Conservation (phyloP, 768 basidiomycete genomes). For the Termitomyces titanicus region DNA sequence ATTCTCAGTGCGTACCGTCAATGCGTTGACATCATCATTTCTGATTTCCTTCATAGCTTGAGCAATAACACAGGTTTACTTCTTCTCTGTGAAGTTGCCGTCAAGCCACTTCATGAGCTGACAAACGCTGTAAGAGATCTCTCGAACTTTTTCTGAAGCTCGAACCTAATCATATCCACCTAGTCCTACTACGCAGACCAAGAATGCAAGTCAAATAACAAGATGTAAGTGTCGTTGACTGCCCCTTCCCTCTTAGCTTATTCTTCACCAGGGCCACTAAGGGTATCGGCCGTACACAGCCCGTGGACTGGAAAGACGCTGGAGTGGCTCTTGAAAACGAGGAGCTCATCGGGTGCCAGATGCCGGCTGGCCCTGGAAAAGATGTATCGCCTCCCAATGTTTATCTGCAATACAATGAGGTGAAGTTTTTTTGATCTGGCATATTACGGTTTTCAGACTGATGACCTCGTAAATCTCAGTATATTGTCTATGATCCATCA, state of each 20-base stretch:
- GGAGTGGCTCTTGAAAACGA: constrained; percentile 44
- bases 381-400: constrained; percentile 24
- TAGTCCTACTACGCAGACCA: constrained; percentile 48
- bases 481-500: constrained; percentile 56
- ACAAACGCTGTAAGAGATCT: constrained; percentile 28
- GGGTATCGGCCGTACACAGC: constrained; percentile 51
- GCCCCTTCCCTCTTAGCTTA: neutral
- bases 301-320: constrained; percentile 56
- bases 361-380: constrained; percentile 52
- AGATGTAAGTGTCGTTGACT: constrained; percentile 27
- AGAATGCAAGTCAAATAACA: constrained; percentile 38
- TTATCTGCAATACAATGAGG: constrained; percentile 55
- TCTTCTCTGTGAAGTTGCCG: constrained; percentile 59
- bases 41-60: constrained; percentile 29
- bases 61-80: constrained; percentile 52
- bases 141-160: neutral
- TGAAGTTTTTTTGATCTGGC: constrained; percentile 19
- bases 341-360: constrained; percentile 48
- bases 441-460: neutral
- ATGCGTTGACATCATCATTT: neutral
- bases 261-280: constrained; percentile 41
- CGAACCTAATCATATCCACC: neutral
- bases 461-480: constrained; percentile 29
- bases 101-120: constrained; percentile 51
- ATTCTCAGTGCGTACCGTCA: constrained; percentile 35